Conservation (phyloP, 2,329 filamentous ascomycete genomes). For the Septoria petroselini region DNA sequence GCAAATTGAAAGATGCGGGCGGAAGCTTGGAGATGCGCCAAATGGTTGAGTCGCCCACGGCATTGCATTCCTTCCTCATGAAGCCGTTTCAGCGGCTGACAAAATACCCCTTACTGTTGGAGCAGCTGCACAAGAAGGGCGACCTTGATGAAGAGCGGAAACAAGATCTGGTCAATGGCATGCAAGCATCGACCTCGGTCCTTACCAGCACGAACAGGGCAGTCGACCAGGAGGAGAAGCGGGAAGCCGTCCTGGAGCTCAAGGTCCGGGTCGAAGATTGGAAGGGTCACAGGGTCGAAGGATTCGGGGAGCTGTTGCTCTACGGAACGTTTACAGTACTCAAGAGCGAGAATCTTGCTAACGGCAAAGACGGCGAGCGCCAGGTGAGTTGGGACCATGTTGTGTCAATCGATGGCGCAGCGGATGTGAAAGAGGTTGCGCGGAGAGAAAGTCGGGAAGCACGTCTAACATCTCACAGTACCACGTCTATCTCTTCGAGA, state of each 20-base stretch:
- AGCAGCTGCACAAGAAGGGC: constrained; percentile 82
- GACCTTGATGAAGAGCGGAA: constrained; percentile 67
- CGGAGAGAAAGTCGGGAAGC: neutral
- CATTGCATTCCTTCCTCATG: constrained; percentile 84
- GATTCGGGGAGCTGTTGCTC: constrained; percentile 84
- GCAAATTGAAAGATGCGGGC: constrained; percentile 74
- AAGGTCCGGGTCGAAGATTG: constrained; percentile 86
- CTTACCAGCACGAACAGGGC: constrained; percentile 84
- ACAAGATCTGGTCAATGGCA: constrained; percentile 70
- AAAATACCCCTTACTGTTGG: constrained; percentile 88
- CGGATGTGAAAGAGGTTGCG: too few relatives aligned
- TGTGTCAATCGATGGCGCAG: too few relatives aligned
- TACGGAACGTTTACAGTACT: constrained; percentile 90
- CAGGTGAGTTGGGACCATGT: constrained; percentile 74
- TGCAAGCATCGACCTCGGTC: constrained; percentile 76
- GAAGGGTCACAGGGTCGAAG: constrained; percentile 86
- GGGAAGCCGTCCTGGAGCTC: constrained; percentile 79
- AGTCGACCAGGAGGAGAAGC: constrained; percentile 80
- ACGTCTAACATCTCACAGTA: constrained; percentile 57
- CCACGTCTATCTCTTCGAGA: constrained; percentile 95
- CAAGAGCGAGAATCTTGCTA: constrained; percentile 52
- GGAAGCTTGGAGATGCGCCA: constrained; percentile 60
- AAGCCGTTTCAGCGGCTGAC: constrained; percentile 95
- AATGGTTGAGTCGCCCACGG: constrained; percentile 83
- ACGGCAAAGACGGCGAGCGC: constrained; percentile 80